Evolutionary conservation across 2,329 filamentous ascomycete genomes (phyloP).

Genomic region (Amylocarpus encephaloides): DNA sequence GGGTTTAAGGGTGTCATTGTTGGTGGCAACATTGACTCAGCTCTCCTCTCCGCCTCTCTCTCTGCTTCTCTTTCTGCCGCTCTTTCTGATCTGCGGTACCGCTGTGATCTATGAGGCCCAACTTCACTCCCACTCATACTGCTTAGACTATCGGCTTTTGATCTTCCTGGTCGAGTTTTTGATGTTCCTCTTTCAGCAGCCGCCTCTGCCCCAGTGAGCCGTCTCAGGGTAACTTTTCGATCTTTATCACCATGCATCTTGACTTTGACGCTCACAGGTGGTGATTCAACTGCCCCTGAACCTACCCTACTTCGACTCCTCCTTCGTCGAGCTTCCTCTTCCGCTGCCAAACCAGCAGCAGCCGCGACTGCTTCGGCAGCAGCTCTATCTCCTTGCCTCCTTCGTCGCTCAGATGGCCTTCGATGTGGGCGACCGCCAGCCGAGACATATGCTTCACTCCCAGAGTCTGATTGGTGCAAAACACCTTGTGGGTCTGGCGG

Average conservation of each 20-base stretch:
- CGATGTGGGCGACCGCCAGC: slow-evolving; percentile 37
- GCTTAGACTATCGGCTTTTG: slow-evolving; percentile 44
- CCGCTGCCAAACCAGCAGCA: slow-evolving; percentile 42
- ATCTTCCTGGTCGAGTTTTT: slow-evolving; percentile 33
- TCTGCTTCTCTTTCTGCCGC: slow-evolving; percentile 34
- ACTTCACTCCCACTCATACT: slow-evolving; percentile 53
- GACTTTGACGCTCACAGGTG: slow-evolving; percentile 51
- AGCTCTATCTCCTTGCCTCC: slow-evolving; percentile 38
- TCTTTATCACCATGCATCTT: slow-evolving; percentile 55
- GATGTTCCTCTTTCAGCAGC: slow-evolving; percentile 33
- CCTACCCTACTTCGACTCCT: slow-evolving; percentile 19
- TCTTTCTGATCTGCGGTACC: slow-evolving; percentile 47
- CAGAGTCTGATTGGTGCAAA: slow-evolving; percentile 35
- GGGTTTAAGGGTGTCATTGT: slow-evolving; percentile 43
- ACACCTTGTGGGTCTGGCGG: slow-evolving; percentile 47
- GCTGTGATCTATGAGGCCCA: slow-evolving; percentile 38
- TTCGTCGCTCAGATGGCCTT: slow-evolving; percentile 41
- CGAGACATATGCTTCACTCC: slow-evolving; percentile 40
- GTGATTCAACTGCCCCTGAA: slow-evolving; percentile 32
- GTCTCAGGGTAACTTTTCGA: slow-evolving; percentile 54
- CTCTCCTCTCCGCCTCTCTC: no score
- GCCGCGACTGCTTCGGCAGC: slow-evolving; percentile 41
- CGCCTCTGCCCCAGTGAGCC: slow-evolving; percentile 55
- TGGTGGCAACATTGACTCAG: slow-evolving; percentile 3
- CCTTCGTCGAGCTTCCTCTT: slow-evolving; percentile 36